Evolutionary conservation across 148 eudicot genomes (phyloP), one percentile per base, ranked within the genome.

Genomic region (Dianthus caryophyllus): DNA sequence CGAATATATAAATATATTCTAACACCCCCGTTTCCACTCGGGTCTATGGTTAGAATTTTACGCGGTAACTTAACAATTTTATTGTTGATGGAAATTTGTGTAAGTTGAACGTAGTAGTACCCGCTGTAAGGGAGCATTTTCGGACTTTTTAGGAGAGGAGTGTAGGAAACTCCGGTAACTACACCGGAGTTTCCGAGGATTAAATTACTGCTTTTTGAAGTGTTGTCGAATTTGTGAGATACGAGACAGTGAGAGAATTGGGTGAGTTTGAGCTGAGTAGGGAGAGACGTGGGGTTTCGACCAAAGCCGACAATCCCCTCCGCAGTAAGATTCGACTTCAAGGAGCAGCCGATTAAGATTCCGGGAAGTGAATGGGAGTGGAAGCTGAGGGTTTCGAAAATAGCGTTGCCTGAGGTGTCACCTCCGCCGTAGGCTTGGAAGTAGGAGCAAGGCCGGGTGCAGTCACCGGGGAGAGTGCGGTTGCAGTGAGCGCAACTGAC

Each of bases 281-380:
- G 93, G 0, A 90, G 61, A 1, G 96, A 90, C 9, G 71, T 70
- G 33, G 63, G 76, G 18, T 84, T 84, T 14, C 90, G 84, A 5
- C 96, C 96, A 75, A 90, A 87, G 4, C 96, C 93, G 13, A 79
- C 88, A 5, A 90, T 82, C 11, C 96, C 93, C 13, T 68, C 57
- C 0, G 90, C 88, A 53, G 82, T 88, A 6, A 70, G 61, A 10
- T 58, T 14, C 2, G 96, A 83, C 6, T 61, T 8, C 6, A 83
- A 5, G 8, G 96, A 90, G 74, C 93, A 90, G 11, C 96, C 96
- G 20, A 82, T 60, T 0, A 83, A 27, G 56, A 87, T 78, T 38
- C 79, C 71, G 0, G 24, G 29, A 25, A 84, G 71, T 0, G 41
- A 26, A n/a, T 56, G 54, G 0, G 29, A 73, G 0, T 78, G 81